Evolutionary conservation across 164 flowering plant species (phyloP).

Genomic region (Vitis rotundifolia): DNA sequence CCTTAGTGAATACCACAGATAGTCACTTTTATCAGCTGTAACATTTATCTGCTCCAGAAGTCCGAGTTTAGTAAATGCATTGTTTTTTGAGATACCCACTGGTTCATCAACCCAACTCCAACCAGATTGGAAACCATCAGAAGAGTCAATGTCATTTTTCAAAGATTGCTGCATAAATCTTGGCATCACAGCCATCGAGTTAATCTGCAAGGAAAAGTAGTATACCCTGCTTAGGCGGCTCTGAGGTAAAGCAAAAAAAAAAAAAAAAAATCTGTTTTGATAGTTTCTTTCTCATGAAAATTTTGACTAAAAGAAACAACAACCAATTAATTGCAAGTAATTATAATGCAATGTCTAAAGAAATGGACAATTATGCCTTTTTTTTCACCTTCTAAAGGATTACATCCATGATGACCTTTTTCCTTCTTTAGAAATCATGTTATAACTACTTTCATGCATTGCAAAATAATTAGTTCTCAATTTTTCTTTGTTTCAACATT

Average conservation of each 20-base stretch:
- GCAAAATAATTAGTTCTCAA: too few species aligned
- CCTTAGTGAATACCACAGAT: slow-evolving; percentile 97
- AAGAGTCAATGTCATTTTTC: slow-evolving; percentile 31
- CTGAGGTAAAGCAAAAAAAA: neutral
- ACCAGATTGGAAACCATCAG: slow-evolving; percentile 41
- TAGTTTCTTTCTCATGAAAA: too few species aligned
- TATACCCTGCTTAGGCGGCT: neutral
- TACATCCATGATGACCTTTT: too few species aligned
- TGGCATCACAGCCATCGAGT: slow-evolving; percentile 47
- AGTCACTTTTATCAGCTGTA: slow-evolving; percentile 94
- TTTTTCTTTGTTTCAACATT: too few species aligned
- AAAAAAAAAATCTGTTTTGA: too few species aligned
- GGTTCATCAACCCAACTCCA: slow-evolving; percentile 92
- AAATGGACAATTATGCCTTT: neutral
- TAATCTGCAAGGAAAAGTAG: slow-evolving; percentile 51
- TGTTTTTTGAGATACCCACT: slow-evolving; percentile 72
- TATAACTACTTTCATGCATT: too few species aligned
- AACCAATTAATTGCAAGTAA: too few species aligned
- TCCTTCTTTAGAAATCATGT: too few species aligned
- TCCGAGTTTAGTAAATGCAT: slow-evolving; percentile 58
- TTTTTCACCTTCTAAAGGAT: too few species aligned
- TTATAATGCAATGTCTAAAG: neutral
- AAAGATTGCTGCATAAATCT: slow-evolving; percentile 41
- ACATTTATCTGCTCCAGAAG: slow-evolving; percentile 89
- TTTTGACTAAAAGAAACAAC: too few species aligned